A percentile compares a stretch with the other conserved stretches of the same genome.
phyloP scores from a whole-genome alignment of 192 early-diverging fungal genomes.

The Backusella tarrabulga region DNA sequence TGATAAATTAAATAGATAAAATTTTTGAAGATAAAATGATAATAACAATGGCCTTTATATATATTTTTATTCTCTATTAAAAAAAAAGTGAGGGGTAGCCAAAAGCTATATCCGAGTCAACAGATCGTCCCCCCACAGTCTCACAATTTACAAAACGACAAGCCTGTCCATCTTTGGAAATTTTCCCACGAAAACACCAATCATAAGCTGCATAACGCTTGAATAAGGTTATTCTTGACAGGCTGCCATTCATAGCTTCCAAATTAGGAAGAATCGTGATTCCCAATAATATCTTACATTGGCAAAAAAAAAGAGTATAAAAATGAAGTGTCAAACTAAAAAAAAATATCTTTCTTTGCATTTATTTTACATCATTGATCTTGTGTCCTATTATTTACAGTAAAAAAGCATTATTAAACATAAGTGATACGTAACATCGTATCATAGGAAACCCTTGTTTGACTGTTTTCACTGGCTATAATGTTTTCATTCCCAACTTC shows the following conservation, averaged over 20 bases:
- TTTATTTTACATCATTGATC: neutral
- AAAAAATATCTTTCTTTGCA: neutral
- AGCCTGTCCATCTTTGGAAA: neutral
- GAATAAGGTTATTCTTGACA: neutral
- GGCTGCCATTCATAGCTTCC: neutral
- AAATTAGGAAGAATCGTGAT: neutral
- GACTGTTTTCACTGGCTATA: neutral
- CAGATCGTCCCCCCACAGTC: neutral
- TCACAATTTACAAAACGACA: conserved; percentile 1
- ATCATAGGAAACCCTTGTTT: neutral
- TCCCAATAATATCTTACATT: neutral
- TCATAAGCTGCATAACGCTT: neutral
- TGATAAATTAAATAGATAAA: neutral
- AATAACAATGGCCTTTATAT: neutral
- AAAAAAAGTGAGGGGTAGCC: neutral
- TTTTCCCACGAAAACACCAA: conserved; percentile 24
- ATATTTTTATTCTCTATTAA: neutral
- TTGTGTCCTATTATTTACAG: neutral
- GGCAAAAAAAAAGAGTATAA: conserved; percentile 1
- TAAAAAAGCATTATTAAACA: neutral
- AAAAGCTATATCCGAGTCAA: neutral
- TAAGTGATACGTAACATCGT: neutral
- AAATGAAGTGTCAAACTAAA: neutral
- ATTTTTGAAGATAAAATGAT: neutral
- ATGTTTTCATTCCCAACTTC: conserved; percentile 4